phyloP scores from a whole-genome alignment of 805 yeast genomes.

The Yarrowia bubula region DNA sequence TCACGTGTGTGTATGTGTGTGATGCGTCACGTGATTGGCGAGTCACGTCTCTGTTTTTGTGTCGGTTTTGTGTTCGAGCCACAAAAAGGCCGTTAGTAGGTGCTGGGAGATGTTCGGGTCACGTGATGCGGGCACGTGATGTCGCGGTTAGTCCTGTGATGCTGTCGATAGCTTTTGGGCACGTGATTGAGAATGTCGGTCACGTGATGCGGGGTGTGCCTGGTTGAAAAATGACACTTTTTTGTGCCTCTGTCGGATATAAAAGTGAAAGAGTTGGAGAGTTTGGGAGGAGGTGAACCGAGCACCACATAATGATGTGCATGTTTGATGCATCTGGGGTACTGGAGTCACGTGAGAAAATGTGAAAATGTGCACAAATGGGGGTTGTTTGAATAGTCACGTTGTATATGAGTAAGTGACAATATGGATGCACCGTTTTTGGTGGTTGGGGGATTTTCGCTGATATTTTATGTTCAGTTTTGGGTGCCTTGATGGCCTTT shows the following conservation, averaged over 20 bases:
- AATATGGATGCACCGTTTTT: too few species aligned
- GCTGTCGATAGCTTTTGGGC: background rate
- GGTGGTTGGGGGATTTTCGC: too few species aligned
- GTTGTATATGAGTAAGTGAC: too few species aligned
- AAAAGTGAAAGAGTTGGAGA: conserved; percentile 20
- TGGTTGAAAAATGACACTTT: too few species aligned
- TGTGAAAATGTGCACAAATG: background rate
- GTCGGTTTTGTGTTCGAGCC: too few species aligned
- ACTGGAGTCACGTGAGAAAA: background rate
- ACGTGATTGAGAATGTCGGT: background rate
- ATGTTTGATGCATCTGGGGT: background rate
- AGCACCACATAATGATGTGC: background rate
- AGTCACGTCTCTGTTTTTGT: too few species aligned
- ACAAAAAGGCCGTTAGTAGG: too few species aligned
- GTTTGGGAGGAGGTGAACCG: conserved; percentile 16
- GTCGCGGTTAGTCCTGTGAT: background rate
- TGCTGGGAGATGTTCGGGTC: background rate
- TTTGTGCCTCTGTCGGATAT: background rate
- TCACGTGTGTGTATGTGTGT: background rate
- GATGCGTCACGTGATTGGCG: background rate
- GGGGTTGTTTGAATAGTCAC: background rate
- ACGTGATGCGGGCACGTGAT: background rate
- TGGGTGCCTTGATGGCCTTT: too few species aligned
- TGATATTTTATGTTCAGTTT: too few species aligned
- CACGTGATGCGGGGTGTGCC: too few species aligned